Evolutionary conservation across 371 early-diverging fungal species (phyloP).

Genomic region (Circinella minor): DNA sequence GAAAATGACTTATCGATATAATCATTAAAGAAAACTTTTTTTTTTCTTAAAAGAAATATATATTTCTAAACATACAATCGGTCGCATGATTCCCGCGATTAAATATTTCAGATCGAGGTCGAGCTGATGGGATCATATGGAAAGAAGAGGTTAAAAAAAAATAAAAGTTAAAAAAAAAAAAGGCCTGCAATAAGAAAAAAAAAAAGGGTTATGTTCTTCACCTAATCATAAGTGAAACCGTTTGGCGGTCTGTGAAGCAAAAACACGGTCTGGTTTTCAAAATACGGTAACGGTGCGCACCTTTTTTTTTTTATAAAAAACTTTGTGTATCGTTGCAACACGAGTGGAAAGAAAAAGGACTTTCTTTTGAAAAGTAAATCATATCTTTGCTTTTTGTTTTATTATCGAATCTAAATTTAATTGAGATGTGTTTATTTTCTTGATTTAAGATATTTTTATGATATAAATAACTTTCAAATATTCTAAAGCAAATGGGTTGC

Average conservation of each 20-base stretch:
- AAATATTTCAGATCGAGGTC: constrained; percentile 31
- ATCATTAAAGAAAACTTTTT: background rate
- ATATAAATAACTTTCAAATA: no score
- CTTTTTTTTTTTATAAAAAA: background rate
- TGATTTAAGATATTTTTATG: no score
- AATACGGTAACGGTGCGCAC: background rate
- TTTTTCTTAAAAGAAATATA: background rate
- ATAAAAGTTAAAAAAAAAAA: background rate
- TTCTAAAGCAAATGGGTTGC: no score
- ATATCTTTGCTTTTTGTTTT: no score
- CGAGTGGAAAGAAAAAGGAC: background rate
- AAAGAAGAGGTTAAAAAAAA: background rate
- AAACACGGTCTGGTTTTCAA: constrained; percentile 3
- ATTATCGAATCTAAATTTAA: no score
- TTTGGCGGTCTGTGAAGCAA: background rate
- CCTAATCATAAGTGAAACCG: background rate
- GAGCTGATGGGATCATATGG: constrained; percentile 27
- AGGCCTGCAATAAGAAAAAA: no score
- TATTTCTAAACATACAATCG: constrained; percentile 23
- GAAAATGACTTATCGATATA: no score
- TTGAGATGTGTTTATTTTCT: no score
- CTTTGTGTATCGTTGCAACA: background rate
- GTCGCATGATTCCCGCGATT: constrained; percentile 24
- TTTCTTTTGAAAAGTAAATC: no score
- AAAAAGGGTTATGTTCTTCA: background rate